These are phyloP conservation scores for Botrytis elliptica DNA, from an alignment of 2,329 filamentous ascomycete genomes.

Conservation along the genomic window DNA sequence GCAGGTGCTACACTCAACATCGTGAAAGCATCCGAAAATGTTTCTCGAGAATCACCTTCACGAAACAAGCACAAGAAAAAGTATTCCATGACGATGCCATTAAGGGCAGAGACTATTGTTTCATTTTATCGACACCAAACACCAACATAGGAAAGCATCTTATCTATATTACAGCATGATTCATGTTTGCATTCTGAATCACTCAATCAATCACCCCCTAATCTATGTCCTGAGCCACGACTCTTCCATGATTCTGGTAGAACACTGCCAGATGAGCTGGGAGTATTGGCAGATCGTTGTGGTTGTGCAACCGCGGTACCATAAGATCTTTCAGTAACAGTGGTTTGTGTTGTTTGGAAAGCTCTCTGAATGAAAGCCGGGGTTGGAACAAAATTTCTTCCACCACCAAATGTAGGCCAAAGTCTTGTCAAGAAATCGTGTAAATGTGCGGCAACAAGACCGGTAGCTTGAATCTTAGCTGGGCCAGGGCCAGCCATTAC, in stretches of 20 bases:
- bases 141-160: not conserved
- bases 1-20: not conserved
- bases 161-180: conserved; percentile 4
- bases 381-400: conserved; percentile 71
- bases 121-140: not conserved
- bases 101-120: not conserved
- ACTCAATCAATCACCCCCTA: conserved; percentile 48
- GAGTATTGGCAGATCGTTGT: conserved; percentile 41
- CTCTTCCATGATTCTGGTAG: conserved; percentile 64
- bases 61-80: not conserved
- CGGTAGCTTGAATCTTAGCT: conserved; percentile 66
- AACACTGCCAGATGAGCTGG: conserved; percentile 48
- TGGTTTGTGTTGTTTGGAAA: conserved; percentile 52
- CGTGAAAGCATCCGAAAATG: no score
- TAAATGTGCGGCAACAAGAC: conserved; percentile 83
- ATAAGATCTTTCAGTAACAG: conserved; percentile 52
- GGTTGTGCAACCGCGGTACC: conserved; percentile 58
- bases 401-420: conserved; percentile 86
- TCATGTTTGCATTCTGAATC: not conserved
- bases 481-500: conserved; percentile 60
- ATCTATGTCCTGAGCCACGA: conserved; percentile 60
- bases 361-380: conserved; percentile 69
- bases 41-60: not conserved
- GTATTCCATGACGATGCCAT: not conserved
- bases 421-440: conserved; percentile 88